Base-by-base conservation (phyloP, 1,284 basidiomycete genomes). In the Rhodotorula sp. region DNA sequence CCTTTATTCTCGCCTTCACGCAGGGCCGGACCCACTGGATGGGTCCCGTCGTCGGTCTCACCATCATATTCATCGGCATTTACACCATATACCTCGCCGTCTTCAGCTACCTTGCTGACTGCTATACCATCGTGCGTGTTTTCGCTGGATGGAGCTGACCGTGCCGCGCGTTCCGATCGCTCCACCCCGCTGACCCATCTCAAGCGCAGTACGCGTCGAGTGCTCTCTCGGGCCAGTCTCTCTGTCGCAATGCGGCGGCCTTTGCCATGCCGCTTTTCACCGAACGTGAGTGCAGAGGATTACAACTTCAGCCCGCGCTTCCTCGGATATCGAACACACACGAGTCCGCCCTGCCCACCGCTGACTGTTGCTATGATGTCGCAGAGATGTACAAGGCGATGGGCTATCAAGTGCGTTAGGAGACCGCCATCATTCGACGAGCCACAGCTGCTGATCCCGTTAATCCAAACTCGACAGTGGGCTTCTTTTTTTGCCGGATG, bases 61-160 rank as follows among this genome's bases (percentile, higher is more conserved):
- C 31, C 14, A 15, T n/a, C 23, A 60, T 47, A n/a, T 39, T 60
- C 43, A 56, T 26, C n/a, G 73, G 73, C 10, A 67, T 81, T 5
- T 81, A 76, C 52, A 69, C 73, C 23, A 76, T 81, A 39, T 81
- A 81, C 62, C 69, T 81, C 0, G 73, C 77, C 8, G 78, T 77
- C 0, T 82, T 78, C 58, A 75, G 64, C 39, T 75, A 68, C 10
- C 57, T 64, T 0, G 48, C 67, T 0, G 62, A 59, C 63, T 59
- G 64, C 29, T 82, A 82, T 63, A 76, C 79, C 0, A 71, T 78
- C 20, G 72, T 74, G n/a, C n/a, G 65, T 8, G 5, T 29, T 39
- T 26, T 26, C 59, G 18, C 31, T 26, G 43, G 29, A 26, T 3
- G 7, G 4, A 10, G 29, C 18, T 16, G n/a, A 18, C 3, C 43